A percentile compares a stretch with the other conserved stretches of the same genome.
These are phyloP conservation scores for Rhizopogon roseolus DNA, from an alignment of 768 basidiomycete species.

Conservation along the genomic window DNA sequence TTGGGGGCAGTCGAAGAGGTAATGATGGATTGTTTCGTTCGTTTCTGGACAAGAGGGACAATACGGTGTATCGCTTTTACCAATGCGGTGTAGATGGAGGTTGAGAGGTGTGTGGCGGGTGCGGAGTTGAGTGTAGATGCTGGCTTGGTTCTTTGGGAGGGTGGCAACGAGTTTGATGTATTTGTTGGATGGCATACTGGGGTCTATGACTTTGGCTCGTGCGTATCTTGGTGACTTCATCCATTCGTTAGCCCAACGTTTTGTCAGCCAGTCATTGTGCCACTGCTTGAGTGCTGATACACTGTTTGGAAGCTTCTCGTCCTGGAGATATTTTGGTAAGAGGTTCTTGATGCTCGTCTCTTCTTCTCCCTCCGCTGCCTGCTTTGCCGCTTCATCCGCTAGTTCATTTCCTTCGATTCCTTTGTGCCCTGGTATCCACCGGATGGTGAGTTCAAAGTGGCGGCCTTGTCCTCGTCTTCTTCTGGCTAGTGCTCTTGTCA, in stretches of 20 bases:
- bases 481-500: neutral
- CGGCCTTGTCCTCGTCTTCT: neutral
- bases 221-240: conserved; percentile 1
- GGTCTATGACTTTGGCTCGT: neutral
- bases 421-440: conserved; percentile 14
- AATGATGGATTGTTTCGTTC: conserved; percentile 27
- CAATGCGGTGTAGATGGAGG: conserved; percentile 25
- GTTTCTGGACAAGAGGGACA: conserved; percentile 23
- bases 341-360: neutral
- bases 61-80: conserved; percentile 13
- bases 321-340: neutral
- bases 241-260: neutral
- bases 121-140: conserved; percentile 25
- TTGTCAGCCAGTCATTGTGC: neutral
- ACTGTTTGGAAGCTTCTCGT: neutral
- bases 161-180: conserved; percentile 1
- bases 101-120: conserved; percentile 27
- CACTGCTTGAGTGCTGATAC: neutral
- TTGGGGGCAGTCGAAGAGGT: conserved; percentile 20
- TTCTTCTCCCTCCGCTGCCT: conserved; percentile 7
- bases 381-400: conserved; percentile 17
- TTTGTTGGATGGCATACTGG: neutral
- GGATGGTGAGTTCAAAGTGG: neutral
- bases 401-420: conserved; percentile 13
- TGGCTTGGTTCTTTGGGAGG: conserved; percentile 11